A percentile compares a stretch with the other conserved stretches of the same genome.
These are phyloP conservation scores for Rutstroemia sp. DNA, from an alignment of 2,329 filamentous ascomycete genomes.

Conservation along the genomic window DNA sequence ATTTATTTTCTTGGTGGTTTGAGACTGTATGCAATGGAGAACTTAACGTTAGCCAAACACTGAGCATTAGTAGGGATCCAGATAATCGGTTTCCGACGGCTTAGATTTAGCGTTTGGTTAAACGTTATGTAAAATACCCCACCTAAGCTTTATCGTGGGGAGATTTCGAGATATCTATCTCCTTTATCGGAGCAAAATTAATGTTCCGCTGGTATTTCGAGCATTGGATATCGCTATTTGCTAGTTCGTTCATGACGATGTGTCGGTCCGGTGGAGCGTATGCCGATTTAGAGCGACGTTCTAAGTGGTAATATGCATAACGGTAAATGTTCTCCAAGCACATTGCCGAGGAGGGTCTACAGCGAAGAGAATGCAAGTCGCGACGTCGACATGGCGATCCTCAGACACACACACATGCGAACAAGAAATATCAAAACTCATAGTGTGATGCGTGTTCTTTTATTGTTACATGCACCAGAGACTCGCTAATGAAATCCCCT, in stretches of 20 bases:
- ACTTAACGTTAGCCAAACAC: too few relatives aligned
- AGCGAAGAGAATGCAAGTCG: too few relatives aligned
- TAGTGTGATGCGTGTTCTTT: neutral
- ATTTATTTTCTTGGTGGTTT: neutral
- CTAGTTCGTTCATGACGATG: too few relatives aligned
- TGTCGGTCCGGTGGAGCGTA: too few relatives aligned
- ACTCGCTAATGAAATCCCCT: neutral
- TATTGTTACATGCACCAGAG: neutral
- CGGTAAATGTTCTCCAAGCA: too few relatives aligned
- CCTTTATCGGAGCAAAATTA: neutral
- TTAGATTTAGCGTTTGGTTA: neutral
- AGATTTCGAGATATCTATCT: neutral
- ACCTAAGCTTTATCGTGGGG: neutral
- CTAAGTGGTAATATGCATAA: too few relatives aligned
- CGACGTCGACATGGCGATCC: neutral
- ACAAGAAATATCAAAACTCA: neutral
- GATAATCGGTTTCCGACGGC: neutral
- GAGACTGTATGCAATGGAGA: too few relatives aligned
- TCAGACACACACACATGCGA: neutral
- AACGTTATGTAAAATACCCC: neutral
- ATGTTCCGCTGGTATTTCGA: neutral
- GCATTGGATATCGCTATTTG: neutral
- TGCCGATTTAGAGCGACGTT: too few relatives aligned
- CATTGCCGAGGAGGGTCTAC: too few relatives aligned
- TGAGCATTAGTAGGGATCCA: too few relatives aligned